phyloP scores from a whole-genome alignment of 371 early-diverging fungal species.

The Mucor saturninus region DNA sequence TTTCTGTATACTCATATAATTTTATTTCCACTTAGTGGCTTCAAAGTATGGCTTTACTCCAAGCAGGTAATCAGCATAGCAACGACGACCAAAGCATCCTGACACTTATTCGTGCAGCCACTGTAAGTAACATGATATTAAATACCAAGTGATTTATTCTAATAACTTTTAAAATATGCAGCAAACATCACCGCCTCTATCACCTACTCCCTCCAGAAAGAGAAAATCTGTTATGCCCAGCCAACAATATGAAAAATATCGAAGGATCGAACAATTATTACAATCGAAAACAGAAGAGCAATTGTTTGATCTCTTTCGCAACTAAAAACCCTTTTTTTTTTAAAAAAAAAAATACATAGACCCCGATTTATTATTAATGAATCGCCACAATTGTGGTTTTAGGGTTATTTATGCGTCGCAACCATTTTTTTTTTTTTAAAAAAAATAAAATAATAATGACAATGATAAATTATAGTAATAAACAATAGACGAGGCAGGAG shows the following conservation, averaged over 20 bases:
- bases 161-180: neutral
- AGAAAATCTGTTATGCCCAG: neutral
- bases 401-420: no score
- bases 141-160: neutral
- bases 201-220: neutral
- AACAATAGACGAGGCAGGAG: no score
- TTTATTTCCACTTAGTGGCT: conserved; percentile 8
- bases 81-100: neutral
- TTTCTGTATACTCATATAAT: no score
- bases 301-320: neutral
- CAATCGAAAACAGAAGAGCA: conserved; percentile 18
- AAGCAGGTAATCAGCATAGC: neutral
- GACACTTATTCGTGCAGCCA: neutral
- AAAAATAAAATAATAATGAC: no score
- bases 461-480: no score
- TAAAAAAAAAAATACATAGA: no score
- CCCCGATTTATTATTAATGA: no score
- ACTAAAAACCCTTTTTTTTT: no score
- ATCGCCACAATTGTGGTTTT: no score
- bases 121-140: neutral
- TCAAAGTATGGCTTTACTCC: conserved; percentile 7
- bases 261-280: conserved; percentile 20
- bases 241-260: conserved; percentile 9
- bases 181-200: neutral
- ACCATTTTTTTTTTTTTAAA: no score